Base-by-base conservation (phyloP, 148 eudicot genomes). In the Fagopyrum esculentum region DNA sequence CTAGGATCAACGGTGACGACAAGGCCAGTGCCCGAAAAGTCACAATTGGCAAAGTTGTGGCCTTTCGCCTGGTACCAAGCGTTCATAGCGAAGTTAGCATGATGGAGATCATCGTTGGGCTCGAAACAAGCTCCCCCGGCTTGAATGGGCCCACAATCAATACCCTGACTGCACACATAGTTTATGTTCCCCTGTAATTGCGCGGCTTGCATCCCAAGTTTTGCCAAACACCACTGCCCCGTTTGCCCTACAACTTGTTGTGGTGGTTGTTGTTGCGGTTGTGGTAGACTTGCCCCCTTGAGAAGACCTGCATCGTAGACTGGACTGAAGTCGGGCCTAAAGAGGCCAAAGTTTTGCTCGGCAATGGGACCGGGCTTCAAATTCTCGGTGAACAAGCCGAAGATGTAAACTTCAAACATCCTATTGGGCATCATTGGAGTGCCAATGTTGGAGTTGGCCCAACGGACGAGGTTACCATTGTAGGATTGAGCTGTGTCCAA, bases 351-450 rank as follows among this genome's bases (percentile, higher is more conserved):
- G 35, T 85, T 93, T 85, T 78, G 82, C 81, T 93, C 96, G 6
- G 91, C 91, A 68, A 79, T 51, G 0, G 92, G 88, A 1, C 91
- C 90, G 9, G 90, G 83, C 81, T 93, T 93, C 75, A 52, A 80
- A 66, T 93, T 87, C 84, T 93, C 98, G 7, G 85, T 86, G 35
- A 93, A 93, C 77, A 93, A 71, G 1, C 75, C 84, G 17, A 93
- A 93, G 51, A 90, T 82, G 72, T 86, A 93, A 1, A 85, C 84
- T 82, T 93, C 98, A 44, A 93, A 87, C 78, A 74, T 93, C 81
- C 83, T 83, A 4, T 80, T 72, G 3, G 96, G 98, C 96, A 93
- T 89, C 86, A 93, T 72, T 8, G 98, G 98, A 1, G 98, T 93
- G 9, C 98, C 98, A 15, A 51, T 63, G 0, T 93, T 89, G 0